Conservation (phyloP, 176 grass and related monocot genomes). For the Avena sativa region DNA sequence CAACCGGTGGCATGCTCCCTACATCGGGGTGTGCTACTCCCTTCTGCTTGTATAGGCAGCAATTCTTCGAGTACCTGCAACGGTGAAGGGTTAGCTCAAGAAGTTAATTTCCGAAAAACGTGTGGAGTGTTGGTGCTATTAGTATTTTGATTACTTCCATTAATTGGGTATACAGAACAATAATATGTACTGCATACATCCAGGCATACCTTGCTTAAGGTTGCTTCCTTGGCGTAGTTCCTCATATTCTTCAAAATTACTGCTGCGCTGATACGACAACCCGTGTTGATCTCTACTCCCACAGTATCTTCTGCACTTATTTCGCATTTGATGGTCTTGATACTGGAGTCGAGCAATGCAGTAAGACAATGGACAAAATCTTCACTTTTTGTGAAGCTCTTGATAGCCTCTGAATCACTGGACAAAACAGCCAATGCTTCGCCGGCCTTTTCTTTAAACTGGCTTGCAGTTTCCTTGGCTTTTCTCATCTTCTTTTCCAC, state of each 20-base stretch:
- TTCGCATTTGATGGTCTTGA: too few relatives aligned
- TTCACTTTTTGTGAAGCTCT: background rate
- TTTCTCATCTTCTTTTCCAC: background rate
- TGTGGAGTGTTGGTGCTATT: background rate
- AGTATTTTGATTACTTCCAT: too few relatives aligned
- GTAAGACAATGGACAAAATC: background rate
- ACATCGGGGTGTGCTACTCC: background rate
- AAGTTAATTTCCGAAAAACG: background rate
- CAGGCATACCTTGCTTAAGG: too few relatives aligned
- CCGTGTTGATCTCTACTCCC: background rate
- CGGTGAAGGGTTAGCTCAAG: background rate
- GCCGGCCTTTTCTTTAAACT: background rate
- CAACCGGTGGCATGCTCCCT: background rate
- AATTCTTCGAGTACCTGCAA: background rate
- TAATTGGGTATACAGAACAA: too few relatives aligned
- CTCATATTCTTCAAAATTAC: too few relatives aligned
- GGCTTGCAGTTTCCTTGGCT: background rate
- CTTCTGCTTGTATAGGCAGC: background rate
- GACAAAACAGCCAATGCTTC: background rate
- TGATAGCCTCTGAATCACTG: background rate
- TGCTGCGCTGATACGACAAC: too few relatives aligned
- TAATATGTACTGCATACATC: too few relatives aligned
- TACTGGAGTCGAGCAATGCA: background rate
- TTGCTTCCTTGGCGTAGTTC: too few relatives aligned
- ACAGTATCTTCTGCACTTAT: background rate